phyloP scores from a whole-genome alignment of 306 rosid species.

The Abrus precatorius region DNA sequence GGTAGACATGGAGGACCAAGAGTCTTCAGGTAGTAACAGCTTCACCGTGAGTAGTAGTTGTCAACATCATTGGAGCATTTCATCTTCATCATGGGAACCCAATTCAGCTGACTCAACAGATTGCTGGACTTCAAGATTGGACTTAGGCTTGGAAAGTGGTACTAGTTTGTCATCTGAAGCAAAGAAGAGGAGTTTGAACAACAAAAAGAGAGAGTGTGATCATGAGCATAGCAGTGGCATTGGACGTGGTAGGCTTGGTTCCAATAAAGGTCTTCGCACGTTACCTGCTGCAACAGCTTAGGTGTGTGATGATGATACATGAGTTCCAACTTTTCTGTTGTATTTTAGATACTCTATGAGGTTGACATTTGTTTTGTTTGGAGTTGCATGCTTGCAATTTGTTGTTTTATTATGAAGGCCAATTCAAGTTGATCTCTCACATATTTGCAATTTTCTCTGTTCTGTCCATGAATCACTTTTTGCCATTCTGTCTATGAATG shows the following conservation, averaged over 20 bases:
- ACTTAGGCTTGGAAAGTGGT: constrained; percentile 35
- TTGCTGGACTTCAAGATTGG: constrained; percentile 72
- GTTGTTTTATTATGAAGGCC: constrained; percentile 44
- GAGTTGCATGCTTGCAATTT: constrained; percentile 85
- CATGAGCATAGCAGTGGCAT: constrained; percentile 70
- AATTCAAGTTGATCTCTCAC: constrained; percentile 30
- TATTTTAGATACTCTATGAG: constrained; percentile 34
- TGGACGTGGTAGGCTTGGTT: constrained; percentile 79
- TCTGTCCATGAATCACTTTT: background rate
- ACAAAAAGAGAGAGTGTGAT: constrained; percentile 66
- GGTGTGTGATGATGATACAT: constrained; percentile 22
- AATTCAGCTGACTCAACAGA: constrained; percentile 84
- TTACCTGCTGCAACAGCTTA: constrained; percentile 58
- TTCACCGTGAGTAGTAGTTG: constrained; percentile 65
- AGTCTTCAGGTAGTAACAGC: constrained; percentile 93
- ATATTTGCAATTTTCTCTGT: constrained; percentile 14
- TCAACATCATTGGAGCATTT: constrained; percentile 59
- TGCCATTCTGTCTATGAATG: constrained; percentile 11
- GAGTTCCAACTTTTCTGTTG: constrained; percentile 29
- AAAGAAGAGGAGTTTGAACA: constrained; percentile 46
- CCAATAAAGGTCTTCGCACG: constrained; percentile 51
- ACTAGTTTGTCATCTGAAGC: constrained; percentile 41
- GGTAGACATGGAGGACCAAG: constrained; percentile 83
- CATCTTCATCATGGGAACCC: constrained; percentile 85
- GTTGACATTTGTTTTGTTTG: constrained; percentile 45